A percentile compares a stretch with the other conserved stretches of the same genome.
phyloP scores from a whole-genome alignment of 306 rosid species.

The Hippophae tibetana region DNA sequence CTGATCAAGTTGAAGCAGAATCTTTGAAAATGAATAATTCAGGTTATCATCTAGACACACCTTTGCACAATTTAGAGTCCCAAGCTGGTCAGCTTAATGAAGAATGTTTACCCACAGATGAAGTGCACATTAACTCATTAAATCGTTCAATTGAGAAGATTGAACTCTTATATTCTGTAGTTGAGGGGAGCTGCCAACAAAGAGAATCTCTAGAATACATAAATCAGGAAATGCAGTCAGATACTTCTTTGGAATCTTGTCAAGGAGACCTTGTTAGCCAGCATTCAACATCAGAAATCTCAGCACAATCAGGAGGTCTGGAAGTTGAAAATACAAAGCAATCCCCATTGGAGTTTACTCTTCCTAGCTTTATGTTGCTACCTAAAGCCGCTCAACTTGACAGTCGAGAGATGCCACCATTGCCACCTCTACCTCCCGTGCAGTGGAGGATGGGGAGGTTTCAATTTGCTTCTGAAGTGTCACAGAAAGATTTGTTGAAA shows the following conservation, averaged over 20 bases:
- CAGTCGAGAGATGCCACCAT: conserved; percentile 67
- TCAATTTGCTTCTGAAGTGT: conserved; percentile 36
- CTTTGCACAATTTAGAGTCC: conserved; percentile 24
- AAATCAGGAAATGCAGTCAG: conserved; percentile 5
- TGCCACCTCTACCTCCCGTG: conserved; percentile 97
- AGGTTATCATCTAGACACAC: conserved; percentile 19
- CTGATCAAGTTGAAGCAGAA: conserved; percentile 28
- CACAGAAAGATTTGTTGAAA: conserved; percentile 26
- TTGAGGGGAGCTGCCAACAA: conserved; percentile 12
- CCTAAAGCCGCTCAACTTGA: conserved; percentile 32
- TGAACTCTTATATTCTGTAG: conserved; percentile 10
- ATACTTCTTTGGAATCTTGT: conserved; percentile 23
- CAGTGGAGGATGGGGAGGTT: conserved; percentile 83
- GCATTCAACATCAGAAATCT: conserved; percentile 26
- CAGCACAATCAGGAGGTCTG: conserved; percentile 22
- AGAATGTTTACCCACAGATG: conserved; percentile 21
- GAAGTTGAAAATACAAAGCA: conserved; percentile 24
- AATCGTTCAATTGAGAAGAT: conserved; percentile 28
- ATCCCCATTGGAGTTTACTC: conserved; percentile 24
- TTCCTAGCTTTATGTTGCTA: conserved; percentile 28
- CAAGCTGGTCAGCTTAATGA: conserved; percentile 31
- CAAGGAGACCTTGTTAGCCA: conserved; percentile 26
- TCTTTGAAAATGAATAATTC: conserved; percentile 17
- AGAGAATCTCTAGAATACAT: too few relatives aligned
- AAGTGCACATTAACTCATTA: conserved; percentile 25